Base-by-base conservation (phyloP, 306 rosid species). In the Abrus pulchellus region DNA sequence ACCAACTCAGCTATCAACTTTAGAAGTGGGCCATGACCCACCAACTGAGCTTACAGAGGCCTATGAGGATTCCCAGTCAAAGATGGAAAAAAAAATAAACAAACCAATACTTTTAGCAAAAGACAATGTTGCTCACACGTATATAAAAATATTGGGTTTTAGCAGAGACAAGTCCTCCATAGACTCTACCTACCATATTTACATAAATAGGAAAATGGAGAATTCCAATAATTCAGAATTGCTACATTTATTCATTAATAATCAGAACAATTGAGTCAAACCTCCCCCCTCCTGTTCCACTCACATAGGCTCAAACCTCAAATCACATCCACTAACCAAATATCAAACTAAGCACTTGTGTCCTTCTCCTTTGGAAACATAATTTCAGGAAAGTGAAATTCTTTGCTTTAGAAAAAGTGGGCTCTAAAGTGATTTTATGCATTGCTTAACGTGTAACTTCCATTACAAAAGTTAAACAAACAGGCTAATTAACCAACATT, bases 181-280 rank as follows among this genome's bases (percentile, higher is more conserved):
- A 36, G 30, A 74, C 54, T 55, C 68, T 53, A 52, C 33, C 12
- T 54, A 45, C 57, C 76, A 78, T 64, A 30, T 67, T 66, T 47
- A 1, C 77, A 60, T 27, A 36, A 0, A 72, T 2, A 72, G 5
- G n/a, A 14, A 44, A 43, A 47, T 7, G 57, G 79, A 60, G 54
- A 67, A 75, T 13, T 69, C 57, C 45, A 34, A 48, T 63, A 20
- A 60, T 38, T 66, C 56, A 43, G n/a, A 5, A 11, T 33, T 45
- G 68, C 53, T 29, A 70, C 33, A 63, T 70, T 29, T 36, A 48
- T 41, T 28, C 72, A 9, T 48, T 70, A 69, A 6, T 70, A 69
- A 6, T 47, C 32, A 59, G 50, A 48, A 41, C 3, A 29, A 79
- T 33, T 8, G 3, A 34, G 49, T 36, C 43, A 9, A 1, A 7